These are phyloP conservation scores for Trametes pubescens DNA, from an alignment of 1,284 basidiomycete species.

Conservation along the genomic window DNA sequence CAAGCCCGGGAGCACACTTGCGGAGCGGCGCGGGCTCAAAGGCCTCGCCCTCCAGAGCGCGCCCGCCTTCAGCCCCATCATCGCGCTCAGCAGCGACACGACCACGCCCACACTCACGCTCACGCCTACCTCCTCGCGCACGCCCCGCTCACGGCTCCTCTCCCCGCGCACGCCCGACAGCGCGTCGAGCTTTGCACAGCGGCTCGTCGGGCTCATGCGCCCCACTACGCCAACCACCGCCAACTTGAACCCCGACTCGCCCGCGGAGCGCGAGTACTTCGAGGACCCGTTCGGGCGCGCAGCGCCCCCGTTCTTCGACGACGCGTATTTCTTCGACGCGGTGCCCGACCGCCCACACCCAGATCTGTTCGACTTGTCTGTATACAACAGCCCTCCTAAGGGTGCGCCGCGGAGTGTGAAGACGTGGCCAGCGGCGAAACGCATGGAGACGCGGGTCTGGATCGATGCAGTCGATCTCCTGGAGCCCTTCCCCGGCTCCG, in stretches of 20 bases:
- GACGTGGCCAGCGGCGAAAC: not conserved
- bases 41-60: slow-evolving; percentile 15
- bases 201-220: slow-evolving; percentile 27
- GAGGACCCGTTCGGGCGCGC: slow-evolving; percentile 26
- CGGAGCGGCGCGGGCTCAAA: slow-evolving; percentile 26
- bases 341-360: slow-evolving; percentile 12
- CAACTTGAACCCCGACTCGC: not conserved
- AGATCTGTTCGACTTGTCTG: slow-evolving; percentile 25
- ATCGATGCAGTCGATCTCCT: not conserved
- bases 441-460: not conserved
- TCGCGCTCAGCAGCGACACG: not conserved
- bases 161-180: slow-evolving; percentile 22
- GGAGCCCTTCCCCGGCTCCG: not conserved
- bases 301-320: slow-evolving; percentile 29
- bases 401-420: not conserved
- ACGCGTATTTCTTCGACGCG: slow-evolving; percentile 15
- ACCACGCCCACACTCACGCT: slow-evolving; percentile 1
- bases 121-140: not conserved
- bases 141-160: slow-evolving; percentile 6
- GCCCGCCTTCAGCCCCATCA: not conserved
- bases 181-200: slow-evolving; percentile 20
- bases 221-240: slow-evolving; percentile 3
- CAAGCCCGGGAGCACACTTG: slow-evolving; percentile 11
- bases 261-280: slow-evolving; percentile 8
- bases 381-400: not conserved